phyloP scores from a whole-genome alignment of 2,329 filamentous ascomycete species.

The Epichloe gansuensis region DNA sequence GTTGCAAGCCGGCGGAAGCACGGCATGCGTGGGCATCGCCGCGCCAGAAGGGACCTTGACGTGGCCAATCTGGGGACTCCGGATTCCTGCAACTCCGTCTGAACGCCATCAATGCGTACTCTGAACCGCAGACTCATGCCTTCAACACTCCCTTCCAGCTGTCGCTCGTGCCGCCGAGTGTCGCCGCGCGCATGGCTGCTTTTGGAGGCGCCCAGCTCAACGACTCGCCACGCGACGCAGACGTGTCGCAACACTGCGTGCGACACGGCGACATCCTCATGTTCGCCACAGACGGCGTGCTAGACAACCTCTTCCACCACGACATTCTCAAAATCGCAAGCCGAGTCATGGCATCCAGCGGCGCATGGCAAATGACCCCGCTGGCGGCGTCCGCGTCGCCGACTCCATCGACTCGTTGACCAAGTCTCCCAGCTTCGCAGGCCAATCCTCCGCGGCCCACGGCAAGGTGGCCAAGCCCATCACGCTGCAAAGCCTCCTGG shows the following conservation, averaged over 20 bases:
- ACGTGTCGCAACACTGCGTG: conserved; percentile 62
- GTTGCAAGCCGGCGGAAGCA: conserved; percentile 78
- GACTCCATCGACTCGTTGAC: conserved; percentile 41
- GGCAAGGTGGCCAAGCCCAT: conserved; percentile 17
- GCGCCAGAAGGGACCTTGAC: conserved; percentile 58
- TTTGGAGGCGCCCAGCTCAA: conserved; percentile 75
- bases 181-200: conserved; percentile 66
- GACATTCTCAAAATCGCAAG: conserved; percentile 76
- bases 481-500: conserved; percentile 67
- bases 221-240: conserved; percentile 75
- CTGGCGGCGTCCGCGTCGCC: conserved; percentile 50
- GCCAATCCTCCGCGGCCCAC: background rate
- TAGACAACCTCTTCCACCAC: conserved; percentile 89
- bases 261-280: conserved; percentile 89
- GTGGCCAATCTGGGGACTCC: conserved; percentile 89
- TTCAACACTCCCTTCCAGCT: conserved; percentile 98
- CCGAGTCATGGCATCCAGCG: conserved; percentile 57
- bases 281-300: conserved; percentile 88
- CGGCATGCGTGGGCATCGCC: conserved; percentile 77
- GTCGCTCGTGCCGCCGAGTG: conserved; percentile 69
- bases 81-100: conserved; percentile 80
- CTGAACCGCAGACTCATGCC: conserved; percentile 80
- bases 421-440: conserved; percentile 15
- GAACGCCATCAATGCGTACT: conserved; percentile 74
- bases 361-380: conserved; percentile 58